Conservation (phyloP, 768 basidiomycete genomes). For the Sporobolomyces phaffii region DNA sequence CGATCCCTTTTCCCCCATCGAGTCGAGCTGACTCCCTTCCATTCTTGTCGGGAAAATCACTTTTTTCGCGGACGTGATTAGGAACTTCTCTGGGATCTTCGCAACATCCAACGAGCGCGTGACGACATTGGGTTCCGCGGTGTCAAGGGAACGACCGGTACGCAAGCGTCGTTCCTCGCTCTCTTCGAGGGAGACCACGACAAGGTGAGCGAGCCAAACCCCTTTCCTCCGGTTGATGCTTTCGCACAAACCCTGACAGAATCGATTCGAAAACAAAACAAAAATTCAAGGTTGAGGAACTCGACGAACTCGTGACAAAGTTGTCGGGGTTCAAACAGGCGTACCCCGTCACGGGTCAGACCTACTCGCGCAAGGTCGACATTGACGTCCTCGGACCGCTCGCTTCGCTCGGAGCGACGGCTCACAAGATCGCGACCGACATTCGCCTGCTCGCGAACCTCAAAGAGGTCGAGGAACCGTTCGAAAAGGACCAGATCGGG, state of each 20-base stretch:
- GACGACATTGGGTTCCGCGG: slow-evolving; percentile 94
- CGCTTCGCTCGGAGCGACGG: slow-evolving; percentile 81
- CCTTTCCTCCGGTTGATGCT: background rate
- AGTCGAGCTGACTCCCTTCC: background rate
- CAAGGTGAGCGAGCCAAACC: slow-evolving; percentile 54
- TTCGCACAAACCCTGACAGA: background rate
- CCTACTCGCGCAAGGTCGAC: slow-evolving; percentile 97
- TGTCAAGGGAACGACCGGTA: slow-evolving; percentile 98
- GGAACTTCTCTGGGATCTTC: slow-evolving; percentile 93
- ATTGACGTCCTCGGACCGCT: slow-evolving; percentile 83
- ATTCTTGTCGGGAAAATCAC: too few species aligned
- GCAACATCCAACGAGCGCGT: slow-evolving; percentile 81
- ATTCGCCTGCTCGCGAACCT: slow-evolving; percentile 87
- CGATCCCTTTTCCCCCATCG: too few species aligned
- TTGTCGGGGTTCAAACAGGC: slow-evolving; percentile 88
- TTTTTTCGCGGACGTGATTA: too few species aligned
- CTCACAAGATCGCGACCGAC: slow-evolving; percentile 96
- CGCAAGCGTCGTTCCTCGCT: slow-evolving; percentile 89
- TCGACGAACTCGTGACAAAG: slow-evolving; percentile 81
- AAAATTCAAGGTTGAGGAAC: slow-evolving; percentile 70
- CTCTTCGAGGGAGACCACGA: slow-evolving; percentile 92
- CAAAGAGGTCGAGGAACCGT: slow-evolving; percentile 99
- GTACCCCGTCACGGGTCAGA: slow-evolving; percentile 97
- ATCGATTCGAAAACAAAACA: too few species aligned
- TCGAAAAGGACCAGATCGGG: slow-evolving; percentile 97